phyloP scores from a whole-genome alignment of 2,329 filamentous ascomycete genomes.

The Fusarium verticillioides region DNA sequence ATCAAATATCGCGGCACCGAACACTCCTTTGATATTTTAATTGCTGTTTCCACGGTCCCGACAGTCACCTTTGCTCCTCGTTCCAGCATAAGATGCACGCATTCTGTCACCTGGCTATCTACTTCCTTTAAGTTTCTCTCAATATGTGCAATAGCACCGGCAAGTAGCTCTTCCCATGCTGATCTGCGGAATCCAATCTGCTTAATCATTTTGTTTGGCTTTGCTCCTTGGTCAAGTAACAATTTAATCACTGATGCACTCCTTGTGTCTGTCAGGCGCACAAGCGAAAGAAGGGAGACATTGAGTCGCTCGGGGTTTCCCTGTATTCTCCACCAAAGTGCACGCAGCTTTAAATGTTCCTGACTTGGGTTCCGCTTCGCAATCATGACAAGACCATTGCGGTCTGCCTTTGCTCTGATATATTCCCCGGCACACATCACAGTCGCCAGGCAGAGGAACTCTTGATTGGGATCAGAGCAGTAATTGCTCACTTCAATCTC shows the following conservation, averaged over 20 bases:
- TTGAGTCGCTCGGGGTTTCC: not conserved
- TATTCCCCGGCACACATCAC: not conserved
- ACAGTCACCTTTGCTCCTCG: not conserved
- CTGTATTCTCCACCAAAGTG: not conserved
- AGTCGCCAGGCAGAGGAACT: not conserved
- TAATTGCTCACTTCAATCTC: not conserved
- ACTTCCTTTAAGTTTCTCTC: fast-evolving
- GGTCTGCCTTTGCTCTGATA: not conserved
- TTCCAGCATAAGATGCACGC: not conserved
- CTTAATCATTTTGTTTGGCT: not conserved
- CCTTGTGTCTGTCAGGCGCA: fast-evolving
- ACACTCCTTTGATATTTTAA: not conserved
- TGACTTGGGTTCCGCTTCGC: not conserved
- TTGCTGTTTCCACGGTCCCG: not conserved
- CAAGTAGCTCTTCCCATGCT: not conserved
- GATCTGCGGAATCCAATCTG: not conserved
- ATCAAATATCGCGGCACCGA: fast-evolving
- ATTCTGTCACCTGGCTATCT: not conserved
- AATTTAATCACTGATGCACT: not conserved
- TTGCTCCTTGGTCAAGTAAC: not conserved
- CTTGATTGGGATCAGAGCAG: no score
- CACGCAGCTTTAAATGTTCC: fast-evolving
- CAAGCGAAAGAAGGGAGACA: not conserved
- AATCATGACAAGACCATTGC: not conserved
- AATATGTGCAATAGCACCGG: not conserved